phyloP scores from a whole-genome alignment of 495 filamentous ascomycete species.

The Pyronema omphalodes region DNA sequence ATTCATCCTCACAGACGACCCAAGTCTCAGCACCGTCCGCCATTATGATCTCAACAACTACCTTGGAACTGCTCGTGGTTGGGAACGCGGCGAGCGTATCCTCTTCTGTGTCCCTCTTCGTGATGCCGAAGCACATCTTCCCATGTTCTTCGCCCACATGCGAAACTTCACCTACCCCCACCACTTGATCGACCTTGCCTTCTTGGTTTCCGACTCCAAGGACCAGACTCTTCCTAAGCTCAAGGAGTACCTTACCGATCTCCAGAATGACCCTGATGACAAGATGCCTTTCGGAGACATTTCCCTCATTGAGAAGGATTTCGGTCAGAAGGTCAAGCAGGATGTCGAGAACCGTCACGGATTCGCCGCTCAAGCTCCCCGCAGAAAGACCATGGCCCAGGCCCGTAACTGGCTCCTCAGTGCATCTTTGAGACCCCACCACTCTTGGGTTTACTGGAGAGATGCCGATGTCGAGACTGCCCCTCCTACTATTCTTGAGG shows the following conservation, averaged over 20 bases:
- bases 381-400: slow-evolving; percentile 94
- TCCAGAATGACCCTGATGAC: slow-evolving; percentile 64
- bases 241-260: slow-evolving; percentile 48
- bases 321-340: slow-evolving; percentile 94
- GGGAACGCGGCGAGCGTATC: slow-evolving; percentile 89
- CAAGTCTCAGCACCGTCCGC: slow-evolving; percentile 77
- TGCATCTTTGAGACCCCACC: slow-evolving; percentile 79
- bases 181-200: slow-evolving; percentile 86
- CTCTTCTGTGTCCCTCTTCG: slow-evolving; percentile 87
- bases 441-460: slow-evolving; percentile 99
- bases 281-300: slow-evolving; percentile 85
- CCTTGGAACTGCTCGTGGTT: slow-evolving; percentile 73
- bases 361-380: slow-evolving; percentile 84
- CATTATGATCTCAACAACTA: slow-evolving; percentile 91
- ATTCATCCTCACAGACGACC: slow-evolving; percentile 51
- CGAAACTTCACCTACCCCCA: slow-evolving; percentile 96
- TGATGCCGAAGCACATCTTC: slow-evolving; percentile 81
- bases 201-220: slow-evolving; percentile 93
- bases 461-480: slow-evolving; percentile 98
- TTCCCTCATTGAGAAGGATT: slow-evolving; percentile 95
- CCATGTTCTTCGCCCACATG: slow-evolving; percentile 96
- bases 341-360: slow-evolving; percentile 96
- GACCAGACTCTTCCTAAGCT: slow-evolving; percentile 71
- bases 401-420: slow-evolving; percentile 94
- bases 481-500: slow-evolving; percentile 87